A percentile compares a stretch with the other conserved stretches of the same genome.
These are phyloP conservation scores for Boletus rufocinnamomeus DNA, from an alignment of 768 basidiomycete genomes.

Conservation along the genomic window DNA sequence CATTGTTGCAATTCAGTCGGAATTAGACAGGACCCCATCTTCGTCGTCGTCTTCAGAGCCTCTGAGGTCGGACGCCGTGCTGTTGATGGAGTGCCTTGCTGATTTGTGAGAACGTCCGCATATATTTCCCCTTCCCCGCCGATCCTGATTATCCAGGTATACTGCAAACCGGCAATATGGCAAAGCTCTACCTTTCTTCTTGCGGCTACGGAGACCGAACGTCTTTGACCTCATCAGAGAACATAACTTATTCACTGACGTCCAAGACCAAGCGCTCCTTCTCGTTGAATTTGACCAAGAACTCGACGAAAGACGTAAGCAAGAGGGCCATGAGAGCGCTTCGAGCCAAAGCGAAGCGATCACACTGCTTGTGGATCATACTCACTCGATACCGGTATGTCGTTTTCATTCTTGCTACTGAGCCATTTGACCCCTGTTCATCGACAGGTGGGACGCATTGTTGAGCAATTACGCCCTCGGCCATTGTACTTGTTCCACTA, in stretches of 20 bases:
- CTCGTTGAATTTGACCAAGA: slow-evolving; percentile 96
- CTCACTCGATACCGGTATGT: slow-evolving; percentile 92
- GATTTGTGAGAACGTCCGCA: slow-evolving; percentile 62
- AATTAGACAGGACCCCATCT: slow-evolving; percentile 65
- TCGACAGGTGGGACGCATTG: slow-evolving; percentile 78
- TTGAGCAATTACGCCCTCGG: slow-evolving; percentile 76
- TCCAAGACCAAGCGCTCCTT: slow-evolving; percentile 89
- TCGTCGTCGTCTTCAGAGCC: slow-evolving; percentile 48
- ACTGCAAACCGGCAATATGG: slow-evolving; percentile 88
- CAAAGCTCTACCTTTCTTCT: slow-evolving; percentile 89
- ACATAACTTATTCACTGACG: slow-evolving; percentile 90
- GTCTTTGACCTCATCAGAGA: slow-evolving; percentile 95
- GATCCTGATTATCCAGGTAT: slow-evolving; percentile 52
- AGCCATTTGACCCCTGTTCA: not conserved
- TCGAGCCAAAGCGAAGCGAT: slow-evolving; percentile 74
- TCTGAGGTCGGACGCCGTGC: slow-evolving; percentile 47
- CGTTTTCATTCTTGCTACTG: not conserved
- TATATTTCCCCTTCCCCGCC: not conserved
- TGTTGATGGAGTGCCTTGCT: slow-evolving; percentile 93
- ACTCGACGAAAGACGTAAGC: slow-evolving; percentile 60
- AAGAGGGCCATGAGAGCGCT: slow-evolving; percentile 41
- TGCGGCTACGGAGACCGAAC: slow-evolving; percentile 81
- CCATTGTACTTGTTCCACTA: slow-evolving; percentile 90
- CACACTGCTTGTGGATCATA: slow-evolving; percentile 85
- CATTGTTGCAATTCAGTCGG: slow-evolving; percentile 84